Evolutionary conservation across 2,329 filamentous ascomycete genomes (phyloP).

Genomic region (Colletotrichum eleusines): DNA sequence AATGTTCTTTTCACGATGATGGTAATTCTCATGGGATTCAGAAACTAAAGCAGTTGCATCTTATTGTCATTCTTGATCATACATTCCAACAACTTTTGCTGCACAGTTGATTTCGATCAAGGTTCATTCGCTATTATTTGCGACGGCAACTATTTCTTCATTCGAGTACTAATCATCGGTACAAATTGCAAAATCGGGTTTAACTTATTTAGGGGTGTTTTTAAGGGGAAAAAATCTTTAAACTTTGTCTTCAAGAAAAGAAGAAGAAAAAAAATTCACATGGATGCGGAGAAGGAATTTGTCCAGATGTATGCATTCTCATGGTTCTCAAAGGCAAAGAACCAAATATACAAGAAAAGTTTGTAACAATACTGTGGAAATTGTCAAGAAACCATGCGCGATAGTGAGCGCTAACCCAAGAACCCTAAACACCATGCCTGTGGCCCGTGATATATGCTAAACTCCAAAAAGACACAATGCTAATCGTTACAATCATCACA

Average conservation of each 20-base stretch:
- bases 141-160: too few species aligned
- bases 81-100: too few species aligned
- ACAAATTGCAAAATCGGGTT: too few species aligned
- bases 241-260: too few species aligned
- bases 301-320: background rate
- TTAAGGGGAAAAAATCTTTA: too few species aligned
- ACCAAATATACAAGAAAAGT: background rate
- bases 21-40: background rate
- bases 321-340: too few species aligned
- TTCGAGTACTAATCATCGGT: too few species aligned
- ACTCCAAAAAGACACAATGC: conserved; percentile 20
- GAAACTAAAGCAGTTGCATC: background rate
- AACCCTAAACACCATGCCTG: conserved; percentile 22
- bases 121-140: too few species aligned
- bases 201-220: too few species aligned
- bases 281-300: too few species aligned
- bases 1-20: background rate
- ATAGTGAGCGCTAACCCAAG: background rate
- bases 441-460: conserved; percentile 35
- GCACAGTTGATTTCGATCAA: too few species aligned
- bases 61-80: background rate
- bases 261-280: too few species aligned
- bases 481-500: conserved; percentile 33
- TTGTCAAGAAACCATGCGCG: background rate
- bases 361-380: background rate